Percentiles rank a stretch among this genome's conserved stretches.
These are phyloP conservation scores for Vinca major DNA, from an alignment of 305 asterid species.

Conservation along the genomic window DNA sequence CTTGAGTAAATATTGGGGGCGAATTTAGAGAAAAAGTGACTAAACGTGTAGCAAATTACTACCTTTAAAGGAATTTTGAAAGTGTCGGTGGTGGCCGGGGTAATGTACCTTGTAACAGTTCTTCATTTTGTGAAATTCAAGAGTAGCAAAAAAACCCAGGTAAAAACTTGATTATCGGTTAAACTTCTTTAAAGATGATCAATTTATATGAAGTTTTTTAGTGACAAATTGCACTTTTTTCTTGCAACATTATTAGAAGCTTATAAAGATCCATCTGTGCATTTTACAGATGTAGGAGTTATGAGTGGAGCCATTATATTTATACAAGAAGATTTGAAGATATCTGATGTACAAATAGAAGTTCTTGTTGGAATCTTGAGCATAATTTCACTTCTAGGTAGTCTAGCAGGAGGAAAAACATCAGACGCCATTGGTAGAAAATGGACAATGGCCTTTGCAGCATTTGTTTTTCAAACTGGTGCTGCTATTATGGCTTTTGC, in stretches of 20 bases:
- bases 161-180: neutral
- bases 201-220: neutral
- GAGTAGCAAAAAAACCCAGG: no score
- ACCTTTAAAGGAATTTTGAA: no score
- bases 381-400: constrained; percentile 49
- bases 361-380: constrained; percentile 49
- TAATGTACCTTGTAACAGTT: no score
- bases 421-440: constrained; percentile 58
- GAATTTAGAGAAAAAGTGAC: no score
- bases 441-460: constrained; percentile 60
- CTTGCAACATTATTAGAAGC: neutral
- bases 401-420: constrained; percentile 50
- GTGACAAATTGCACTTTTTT: neutral
- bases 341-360: constrained; percentile 48
- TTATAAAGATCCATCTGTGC: neutral
- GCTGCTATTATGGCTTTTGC: constrained; percentile 54
- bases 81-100: no score
- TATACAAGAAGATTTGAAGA: constrained; percentile 45
- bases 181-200: neutral
- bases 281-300: constrained; percentile 49
- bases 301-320: constrained; percentile 68
- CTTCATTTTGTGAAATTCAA: no score
- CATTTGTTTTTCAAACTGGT: constrained; percentile 45
- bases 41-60: no score
- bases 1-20: no score